phyloP scores from a whole-genome alignment of 2,329 filamentous ascomycete genomes.

The Aspergillus texensis region DNA sequence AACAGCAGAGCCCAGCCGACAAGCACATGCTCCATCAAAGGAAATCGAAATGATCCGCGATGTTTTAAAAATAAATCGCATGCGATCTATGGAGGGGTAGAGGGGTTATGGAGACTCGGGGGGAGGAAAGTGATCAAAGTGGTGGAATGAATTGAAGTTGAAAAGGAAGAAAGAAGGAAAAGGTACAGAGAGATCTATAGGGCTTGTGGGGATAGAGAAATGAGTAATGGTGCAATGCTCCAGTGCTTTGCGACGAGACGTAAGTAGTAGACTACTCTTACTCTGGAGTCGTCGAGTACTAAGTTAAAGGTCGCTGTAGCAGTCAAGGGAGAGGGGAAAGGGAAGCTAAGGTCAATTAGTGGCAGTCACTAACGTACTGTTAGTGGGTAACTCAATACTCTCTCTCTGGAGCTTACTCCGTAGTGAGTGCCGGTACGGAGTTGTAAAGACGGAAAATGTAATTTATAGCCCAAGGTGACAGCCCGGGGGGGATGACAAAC shows the following conservation, averaged over 20 bases:
- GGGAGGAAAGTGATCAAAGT: neutral
- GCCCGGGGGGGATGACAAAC: neutral
- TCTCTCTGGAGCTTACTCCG: conserved; percentile 1
- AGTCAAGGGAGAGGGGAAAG: neutral
- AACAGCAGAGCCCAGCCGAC: conserved; percentile 10
- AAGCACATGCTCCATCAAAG: conserved; percentile 20
- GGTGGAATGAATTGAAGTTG: conserved; percentile 1
- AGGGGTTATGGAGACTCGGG: conserved; percentile 3
- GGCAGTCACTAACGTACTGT: conserved; percentile 1
- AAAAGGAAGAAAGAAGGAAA: conserved; percentile 2
- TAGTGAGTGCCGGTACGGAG: neutral
- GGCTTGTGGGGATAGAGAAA: conserved; percentile 5
- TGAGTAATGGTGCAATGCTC: conserved; percentile 13
- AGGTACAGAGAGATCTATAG: conserved; percentile 5
- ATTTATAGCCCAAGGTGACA: neutral
- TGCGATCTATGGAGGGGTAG: conserved; percentile 7
- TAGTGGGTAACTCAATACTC: conserved; percentile 2
- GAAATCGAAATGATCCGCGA: neutral
- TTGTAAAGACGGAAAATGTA: neutral
- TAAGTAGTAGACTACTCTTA: neutral
- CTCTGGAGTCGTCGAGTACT: conserved; percentile 3
- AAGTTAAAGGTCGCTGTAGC: neutral
- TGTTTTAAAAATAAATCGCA: neutral
- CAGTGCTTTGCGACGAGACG: conserved; percentile 5
- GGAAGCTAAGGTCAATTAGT: conserved; percentile 4